A percentile compares a stretch with the other conserved stretches of the same genome.
These are phyloP conservation scores for Carex sylvatica DNA, from an alignment of 202 grass and related monocot species.

Conservation along the genomic window DNA sequence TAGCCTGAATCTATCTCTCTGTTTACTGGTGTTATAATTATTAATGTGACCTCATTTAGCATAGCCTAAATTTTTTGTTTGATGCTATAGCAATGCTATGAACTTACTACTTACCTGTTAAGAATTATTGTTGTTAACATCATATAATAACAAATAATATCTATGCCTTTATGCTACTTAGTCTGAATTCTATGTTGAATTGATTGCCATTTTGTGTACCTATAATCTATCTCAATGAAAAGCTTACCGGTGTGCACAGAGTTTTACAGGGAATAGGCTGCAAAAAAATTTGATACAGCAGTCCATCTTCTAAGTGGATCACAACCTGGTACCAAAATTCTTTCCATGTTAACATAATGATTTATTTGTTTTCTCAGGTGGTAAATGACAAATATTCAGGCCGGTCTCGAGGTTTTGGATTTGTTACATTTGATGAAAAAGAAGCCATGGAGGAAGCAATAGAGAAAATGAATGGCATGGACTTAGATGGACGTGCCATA, in stretches of 20 bases:
- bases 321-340: not conserved
- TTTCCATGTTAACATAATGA: not conserved
- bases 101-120: not conserved
- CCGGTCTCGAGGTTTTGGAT: slow-evolving; percentile 88
- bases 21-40: not conserved
- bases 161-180: not conserved
- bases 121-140: not conserved
- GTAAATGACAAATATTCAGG: slow-evolving; percentile 90
- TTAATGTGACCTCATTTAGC: not conserved
- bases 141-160: not conserved
- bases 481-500: slow-evolving; percentile 83
- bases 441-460: slow-evolving; percentile 94
- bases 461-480: slow-evolving; percentile 92
- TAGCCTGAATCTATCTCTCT: not conserved
- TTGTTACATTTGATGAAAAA: slow-evolving; percentile 96
- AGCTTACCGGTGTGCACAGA: not conserved
- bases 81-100: not conserved
- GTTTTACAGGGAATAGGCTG: not conserved
- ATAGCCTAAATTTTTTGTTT: not conserved
- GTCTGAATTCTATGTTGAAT: not conserved
- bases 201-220: not conserved
- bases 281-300: not conserved
- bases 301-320: not conserved
- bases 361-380: slow-evolving; percentile 38
- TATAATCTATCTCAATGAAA: not conserved